phyloP scores from a whole-genome alignment of 2,329 filamentous ascomycete genomes.

The Ilyonectria destructans region DNA sequence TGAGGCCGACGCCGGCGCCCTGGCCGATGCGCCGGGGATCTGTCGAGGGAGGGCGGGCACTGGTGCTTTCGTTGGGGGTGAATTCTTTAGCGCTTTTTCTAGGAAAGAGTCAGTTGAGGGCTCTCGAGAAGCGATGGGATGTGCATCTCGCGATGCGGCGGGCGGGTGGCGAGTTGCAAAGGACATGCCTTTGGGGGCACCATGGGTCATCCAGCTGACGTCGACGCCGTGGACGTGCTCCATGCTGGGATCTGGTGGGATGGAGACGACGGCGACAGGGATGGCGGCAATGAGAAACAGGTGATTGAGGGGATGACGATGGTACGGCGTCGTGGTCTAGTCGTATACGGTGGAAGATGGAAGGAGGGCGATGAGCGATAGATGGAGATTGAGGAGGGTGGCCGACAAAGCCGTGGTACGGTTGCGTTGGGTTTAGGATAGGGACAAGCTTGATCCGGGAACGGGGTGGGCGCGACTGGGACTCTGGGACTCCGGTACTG shows the following conservation, averaged over 20 bases:
- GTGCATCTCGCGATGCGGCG: constrained; percentile 35
- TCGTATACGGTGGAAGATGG: constrained; percentile 9
- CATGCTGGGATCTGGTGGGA: constrained; percentile 66
- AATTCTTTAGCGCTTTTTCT: constrained; percentile 53
- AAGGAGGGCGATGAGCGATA: constrained; percentile 13
- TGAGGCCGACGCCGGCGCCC: constrained; percentile 48
- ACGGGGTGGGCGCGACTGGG: constrained; percentile 28
- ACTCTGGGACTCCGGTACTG: constrained; percentile 15
- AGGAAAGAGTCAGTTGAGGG: constrained; percentile 30
- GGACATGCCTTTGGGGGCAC: constrained; percentile 83
- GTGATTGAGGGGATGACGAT: constrained; percentile 8
- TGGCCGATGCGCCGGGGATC: constrained; percentile 51
- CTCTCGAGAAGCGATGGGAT: constrained; percentile 19
- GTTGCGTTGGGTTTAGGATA: constrained; percentile 27
- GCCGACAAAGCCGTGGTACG: constrained; percentile 25
- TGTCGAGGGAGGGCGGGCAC: constrained; percentile 53
- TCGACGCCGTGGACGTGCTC: constrained; percentile 88
- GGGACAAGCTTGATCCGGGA: constrained; percentile 28
- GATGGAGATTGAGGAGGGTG: constrained; percentile 15
- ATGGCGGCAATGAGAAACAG: constrained; percentile 30
- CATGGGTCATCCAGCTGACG: constrained; percentile 91
- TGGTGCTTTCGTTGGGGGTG: constrained; percentile 48
- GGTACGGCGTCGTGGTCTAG: constrained; percentile 1
- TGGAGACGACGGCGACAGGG: constrained; percentile 23
- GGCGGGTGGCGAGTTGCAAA: constrained; percentile 43